Conservation (phyloP, 2,329 filamentous ascomycete species). For the Pseudocercospora eumusae region DNA sequence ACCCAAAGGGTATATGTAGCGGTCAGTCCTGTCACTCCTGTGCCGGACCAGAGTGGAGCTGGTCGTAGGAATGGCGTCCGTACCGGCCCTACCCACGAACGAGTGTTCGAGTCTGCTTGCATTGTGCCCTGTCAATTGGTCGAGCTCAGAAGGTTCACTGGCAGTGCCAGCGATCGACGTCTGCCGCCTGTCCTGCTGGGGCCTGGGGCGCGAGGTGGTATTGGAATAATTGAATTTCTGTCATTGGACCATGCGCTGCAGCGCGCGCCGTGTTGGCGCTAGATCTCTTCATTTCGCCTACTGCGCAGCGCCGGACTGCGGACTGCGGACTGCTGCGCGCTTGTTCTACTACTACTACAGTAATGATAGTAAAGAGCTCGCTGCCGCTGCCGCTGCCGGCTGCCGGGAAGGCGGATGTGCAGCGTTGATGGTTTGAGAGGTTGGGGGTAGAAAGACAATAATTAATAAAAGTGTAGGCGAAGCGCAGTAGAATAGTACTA, state of each 20-base stretch:
- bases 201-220: constrained; percentile 10
- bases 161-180: constrained; percentile 19
- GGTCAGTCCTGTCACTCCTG: not conserved
- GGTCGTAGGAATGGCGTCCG: not conserved
- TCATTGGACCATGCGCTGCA: constrained; percentile 21
- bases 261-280: constrained; percentile 21
- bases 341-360: too few species aligned
- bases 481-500: too few species aligned
- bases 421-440: constrained; percentile 6
- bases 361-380: not conserved
- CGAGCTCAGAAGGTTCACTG: constrained; percentile 8
- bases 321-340: not conserved
- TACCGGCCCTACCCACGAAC: too few species aligned
- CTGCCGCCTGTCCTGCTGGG: too few species aligned
- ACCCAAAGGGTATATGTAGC: not conserved
- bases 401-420: constrained; percentile 6
- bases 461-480: not conserved
- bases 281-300: constrained; percentile 29
- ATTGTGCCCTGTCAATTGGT: constrained; percentile 11
- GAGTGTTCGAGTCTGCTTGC: too few species aligned
- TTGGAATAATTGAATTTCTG: too few species aligned
- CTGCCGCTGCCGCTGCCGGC: not conserved
- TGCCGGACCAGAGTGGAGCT: constrained; percentile 8
- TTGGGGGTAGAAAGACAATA: not conserved
- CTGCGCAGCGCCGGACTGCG: constrained; percentile 19